phyloP scores from a whole-genome alignment of 148 eudicot genomes.

The Salicornia ramosissima region DNA sequence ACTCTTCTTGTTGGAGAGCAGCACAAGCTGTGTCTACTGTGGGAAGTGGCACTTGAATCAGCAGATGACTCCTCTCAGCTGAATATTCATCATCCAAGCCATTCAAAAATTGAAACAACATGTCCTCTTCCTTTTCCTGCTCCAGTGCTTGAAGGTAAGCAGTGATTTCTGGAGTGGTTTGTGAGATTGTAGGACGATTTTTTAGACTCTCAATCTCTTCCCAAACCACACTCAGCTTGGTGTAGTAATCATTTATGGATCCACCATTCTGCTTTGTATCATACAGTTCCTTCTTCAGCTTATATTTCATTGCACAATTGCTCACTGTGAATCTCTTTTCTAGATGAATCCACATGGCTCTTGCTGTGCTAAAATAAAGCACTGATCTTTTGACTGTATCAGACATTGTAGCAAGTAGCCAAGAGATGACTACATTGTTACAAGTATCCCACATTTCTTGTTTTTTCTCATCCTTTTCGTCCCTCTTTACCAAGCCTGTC shows the following conservation, averaged over 20 bases:
- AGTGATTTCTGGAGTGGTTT: background rate
- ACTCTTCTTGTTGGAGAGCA: too few species aligned
- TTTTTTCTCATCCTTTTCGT: too few species aligned
- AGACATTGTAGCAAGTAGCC: too few species aligned
- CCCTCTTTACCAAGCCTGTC: too few species aligned
- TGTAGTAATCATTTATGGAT: background rate
- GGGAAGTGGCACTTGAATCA: background rate
- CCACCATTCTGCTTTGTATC: background rate
- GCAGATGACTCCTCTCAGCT: background rate
- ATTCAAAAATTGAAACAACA: constrained; percentile 2
- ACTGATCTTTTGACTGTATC: too few species aligned
- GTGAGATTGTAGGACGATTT: background rate
- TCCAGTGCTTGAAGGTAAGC: background rate
- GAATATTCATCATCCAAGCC: background rate
- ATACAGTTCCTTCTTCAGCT: background rate
- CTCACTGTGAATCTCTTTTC: background rate
- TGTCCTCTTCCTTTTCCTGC: background rate
- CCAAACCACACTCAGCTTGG: background rate
- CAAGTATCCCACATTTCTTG: too few species aligned
- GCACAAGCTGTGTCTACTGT: background rate
- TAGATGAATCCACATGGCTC: background rate
- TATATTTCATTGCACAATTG: background rate
- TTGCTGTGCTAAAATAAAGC: background rate
- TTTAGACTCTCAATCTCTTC: background rate
- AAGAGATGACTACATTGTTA: too few species aligned